Evolutionary conservation across 2,329 filamentous ascomycete species (phyloP).

Genomic region (Colletotrichum liriopes): DNA sequence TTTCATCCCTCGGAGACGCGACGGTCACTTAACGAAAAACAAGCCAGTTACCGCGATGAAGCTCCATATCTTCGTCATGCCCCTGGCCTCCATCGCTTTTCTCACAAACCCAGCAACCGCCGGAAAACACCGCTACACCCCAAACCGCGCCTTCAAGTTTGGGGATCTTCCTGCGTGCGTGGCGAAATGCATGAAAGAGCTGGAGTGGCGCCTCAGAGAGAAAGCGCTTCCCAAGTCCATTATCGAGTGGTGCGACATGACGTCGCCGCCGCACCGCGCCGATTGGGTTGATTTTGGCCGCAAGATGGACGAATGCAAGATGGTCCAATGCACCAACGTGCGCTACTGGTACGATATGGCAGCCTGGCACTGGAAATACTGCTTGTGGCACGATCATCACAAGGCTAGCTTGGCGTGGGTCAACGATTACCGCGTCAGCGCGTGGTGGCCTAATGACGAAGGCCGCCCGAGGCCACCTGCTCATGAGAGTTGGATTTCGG

Average conservation of each 20-base stretch:
- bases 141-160: not conserved
- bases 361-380: conserved; percentile 3
- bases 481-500: conserved; percentile 11
- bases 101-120: not conserved
- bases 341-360: conserved; percentile 3
- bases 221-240: not conserved
- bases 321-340: conserved; percentile 5
- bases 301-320: conserved; percentile 11
- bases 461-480: not conserved
- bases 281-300: conserved; percentile 3
- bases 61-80: not conserved
- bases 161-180: not conserved
- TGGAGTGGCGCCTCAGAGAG: conserved; percentile 5
- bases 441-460: conserved; percentile 8
- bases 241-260: not conserved
- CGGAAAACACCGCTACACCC: not conserved
- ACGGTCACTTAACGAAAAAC: not conserved
- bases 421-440: conserved; percentile 11
- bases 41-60: not conserved
- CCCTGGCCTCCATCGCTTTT: not conserved
- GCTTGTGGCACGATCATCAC: not conserved
- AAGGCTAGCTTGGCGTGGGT: conserved; percentile 3
- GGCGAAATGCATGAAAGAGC: not conserved
- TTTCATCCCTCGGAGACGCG: too few relatives aligned
- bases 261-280: conserved; percentile 2